Percentiles rank a stretch among this genome's conserved stretches.
Conservation (phyloP, 495 filamentous ascomycete genomes). For the Melanomma pulvis-pyrius region DNA sequence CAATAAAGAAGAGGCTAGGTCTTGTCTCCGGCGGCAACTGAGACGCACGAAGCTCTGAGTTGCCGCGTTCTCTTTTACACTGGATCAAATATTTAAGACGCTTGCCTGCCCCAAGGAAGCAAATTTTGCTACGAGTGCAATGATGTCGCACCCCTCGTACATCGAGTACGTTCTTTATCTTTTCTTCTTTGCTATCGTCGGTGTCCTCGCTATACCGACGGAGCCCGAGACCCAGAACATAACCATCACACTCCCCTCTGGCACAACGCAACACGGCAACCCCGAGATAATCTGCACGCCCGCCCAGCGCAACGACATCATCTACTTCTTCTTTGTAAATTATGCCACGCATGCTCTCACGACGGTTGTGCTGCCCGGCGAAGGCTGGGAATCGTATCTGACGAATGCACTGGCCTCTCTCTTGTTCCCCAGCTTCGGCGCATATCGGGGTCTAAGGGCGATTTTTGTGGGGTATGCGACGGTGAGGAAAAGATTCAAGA, state of each 20-base stretch:
- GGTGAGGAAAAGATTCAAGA: background rate
- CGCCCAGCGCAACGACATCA: slow-evolving; percentile 9
- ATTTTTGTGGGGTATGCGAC: slow-evolving; percentile 13
- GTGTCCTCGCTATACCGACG: background rate
- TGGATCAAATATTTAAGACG: no score
- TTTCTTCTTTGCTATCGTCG: background rate
- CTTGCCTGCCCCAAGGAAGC: no score
- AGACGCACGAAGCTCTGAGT: no score
- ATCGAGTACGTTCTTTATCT: background rate
- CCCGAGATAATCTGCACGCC: slow-evolving; percentile 21
- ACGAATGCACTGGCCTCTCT: slow-evolving; percentile 10
- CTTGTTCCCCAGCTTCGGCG: slow-evolving; percentile 12
- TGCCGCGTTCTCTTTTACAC: no score
- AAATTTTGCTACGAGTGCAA: no score
- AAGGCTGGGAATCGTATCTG: background rate
- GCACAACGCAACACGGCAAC: slow-evolving; percentile 13
- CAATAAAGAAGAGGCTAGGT: no score
- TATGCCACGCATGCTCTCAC: slow-evolving; percentile 24
- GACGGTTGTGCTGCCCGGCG: slow-evolving; percentile 1
- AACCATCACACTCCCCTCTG: slow-evolving; percentile 14
- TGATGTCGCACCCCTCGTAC: no score
- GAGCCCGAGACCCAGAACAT: slow-evolving; percentile 5
- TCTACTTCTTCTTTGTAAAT: slow-evolving; percentile 18
- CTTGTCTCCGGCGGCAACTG: no score
- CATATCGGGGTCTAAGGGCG: slow-evolving; percentile 5